Evolutionary conservation across 2,329 filamentous ascomycete genomes (phyloP), one percentile per base, ranked within the genome.

Genomic region (Colletotrichum abscissum): DNA sequence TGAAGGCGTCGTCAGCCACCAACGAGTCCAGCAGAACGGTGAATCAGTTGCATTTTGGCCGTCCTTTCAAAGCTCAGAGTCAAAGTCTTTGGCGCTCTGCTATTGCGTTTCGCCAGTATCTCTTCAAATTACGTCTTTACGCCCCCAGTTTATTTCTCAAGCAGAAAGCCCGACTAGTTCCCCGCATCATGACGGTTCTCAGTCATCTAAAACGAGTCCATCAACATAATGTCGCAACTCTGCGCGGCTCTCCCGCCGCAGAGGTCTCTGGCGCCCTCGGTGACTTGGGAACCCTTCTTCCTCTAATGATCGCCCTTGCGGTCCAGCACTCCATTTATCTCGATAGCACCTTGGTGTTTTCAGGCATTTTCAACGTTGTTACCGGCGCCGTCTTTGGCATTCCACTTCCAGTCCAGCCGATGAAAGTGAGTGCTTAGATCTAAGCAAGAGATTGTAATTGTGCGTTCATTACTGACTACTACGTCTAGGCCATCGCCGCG

Each of bases 341-440:
- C 1, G 91, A 94, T 30, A 92, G 92, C 60, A 98, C 96, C 0
- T 88, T 98, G 1, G 90, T 98, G 6, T 97, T 98, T 80, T 95
- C 95, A 0, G 97, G 97, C 1, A 79, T 95, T 11, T 96, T 93
- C 82, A 98, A 98, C 79, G 90, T 98, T 68, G 78, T 93, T 14
- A 98, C 95, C 0, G 97, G 96, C 22, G 80, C 92, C 1, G 83
- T 92, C 38, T 98, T 98, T 78, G 96, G 96, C 7, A 93, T 98
- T 54, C 96, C 96, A 2, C 84, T 98, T 4, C 95, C 95, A 0
- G 95, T 98, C 0, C 95, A 98, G 84, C 95, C 95, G n/a, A 92
- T 92, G 90, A 92, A 92, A 85, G 89, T 19, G 42, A 49, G 42
- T 49, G 42, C 19, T 35, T 12, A 12, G 33, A 35, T 35, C 9